Evolutionary conservation across 2,329 filamentous ascomycete genomes (phyloP).

Genomic region (Xylaria sp.): DNA sequence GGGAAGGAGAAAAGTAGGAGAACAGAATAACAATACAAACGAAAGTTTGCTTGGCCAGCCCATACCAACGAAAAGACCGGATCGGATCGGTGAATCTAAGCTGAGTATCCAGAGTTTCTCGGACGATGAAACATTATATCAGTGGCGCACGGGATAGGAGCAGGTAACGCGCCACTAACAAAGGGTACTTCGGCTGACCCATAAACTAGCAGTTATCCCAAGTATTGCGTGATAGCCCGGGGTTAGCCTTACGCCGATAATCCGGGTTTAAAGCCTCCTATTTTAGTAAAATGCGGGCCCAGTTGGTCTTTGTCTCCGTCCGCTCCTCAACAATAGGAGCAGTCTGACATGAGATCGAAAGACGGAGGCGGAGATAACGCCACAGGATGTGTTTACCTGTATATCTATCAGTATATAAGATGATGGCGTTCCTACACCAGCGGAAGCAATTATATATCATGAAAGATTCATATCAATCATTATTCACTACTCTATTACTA

Average conservation of each 20-base stretch:
- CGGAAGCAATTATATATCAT: background rate
- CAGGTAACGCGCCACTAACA: conserved; percentile 1
- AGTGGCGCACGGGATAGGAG: background rate
- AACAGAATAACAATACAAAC: no score
- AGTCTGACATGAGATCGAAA: background rate
- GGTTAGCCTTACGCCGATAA: background rate
- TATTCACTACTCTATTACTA: background rate
- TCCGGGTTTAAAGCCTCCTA: background rate
- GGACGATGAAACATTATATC: background rate
- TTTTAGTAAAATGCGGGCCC: background rate
- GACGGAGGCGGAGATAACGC: background rate
- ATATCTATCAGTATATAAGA: conserved; percentile 12
- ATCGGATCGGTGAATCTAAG: background rate
- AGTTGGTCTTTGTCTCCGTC: no score
- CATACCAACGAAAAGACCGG: background rate
- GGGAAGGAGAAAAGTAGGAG: background rate
- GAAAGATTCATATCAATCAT: background rate
- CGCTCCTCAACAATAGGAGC: no score
- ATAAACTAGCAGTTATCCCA: background rate
- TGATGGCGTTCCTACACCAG: background rate
- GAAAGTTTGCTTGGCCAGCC: no score
- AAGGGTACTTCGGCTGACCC: background rate
- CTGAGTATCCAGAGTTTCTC: no score
- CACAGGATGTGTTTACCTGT: background rate
- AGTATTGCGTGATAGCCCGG: background rate